These are phyloP conservation scores for Myriangium duriaei DNA, from an alignment of 2,329 filamentous ascomycete genomes.

Conservation along the genomic window DNA sequence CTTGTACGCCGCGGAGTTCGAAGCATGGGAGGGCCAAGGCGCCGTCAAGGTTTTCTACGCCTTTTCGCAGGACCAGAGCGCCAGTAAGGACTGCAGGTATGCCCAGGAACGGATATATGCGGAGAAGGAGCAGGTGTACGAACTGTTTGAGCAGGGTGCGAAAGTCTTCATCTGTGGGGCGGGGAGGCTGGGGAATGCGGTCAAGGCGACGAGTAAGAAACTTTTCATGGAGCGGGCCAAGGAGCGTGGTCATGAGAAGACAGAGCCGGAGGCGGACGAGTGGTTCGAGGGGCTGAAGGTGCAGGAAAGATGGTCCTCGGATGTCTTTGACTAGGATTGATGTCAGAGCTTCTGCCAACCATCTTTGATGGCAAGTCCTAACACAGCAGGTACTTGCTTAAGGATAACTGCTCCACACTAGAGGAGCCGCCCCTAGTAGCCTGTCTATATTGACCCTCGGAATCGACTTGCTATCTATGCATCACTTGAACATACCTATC, in stretches of 20 bases:
- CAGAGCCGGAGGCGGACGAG: conserved; percentile 15
- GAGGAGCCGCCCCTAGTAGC: no score
- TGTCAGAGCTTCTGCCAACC: no score
- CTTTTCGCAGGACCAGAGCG: conserved; percentile 36
- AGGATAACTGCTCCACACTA: no score
- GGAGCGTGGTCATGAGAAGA: no score
- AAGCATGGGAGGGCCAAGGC: conserved; percentile 46
- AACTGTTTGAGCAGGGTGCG: conserved; percentile 37
- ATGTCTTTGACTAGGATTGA: no score
- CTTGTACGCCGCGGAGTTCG: conserved; percentile 47
- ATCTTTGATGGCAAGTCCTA: no score
- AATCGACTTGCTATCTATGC: no score
- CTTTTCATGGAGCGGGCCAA: conserved; percentile 33
- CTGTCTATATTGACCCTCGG: no score
- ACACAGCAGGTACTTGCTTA: no score
- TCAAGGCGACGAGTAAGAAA: conserved; percentile 29
- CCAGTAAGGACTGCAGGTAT: conserved; percentile 38
- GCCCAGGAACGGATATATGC: conserved; percentile 41
- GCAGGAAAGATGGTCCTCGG: no score
- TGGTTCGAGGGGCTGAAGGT: conserved; percentile 19
- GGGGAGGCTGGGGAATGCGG: conserved; percentile 31
- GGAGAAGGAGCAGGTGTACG: conserved; percentile 33
- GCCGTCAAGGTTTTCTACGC: conserved; percentile 50
- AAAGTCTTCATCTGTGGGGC: conserved; percentile 56
- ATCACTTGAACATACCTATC: no score